Base-by-base conservation (phyloP, 495 filamentous ascomycete species). In the Haplographium delicatum region DNA sequence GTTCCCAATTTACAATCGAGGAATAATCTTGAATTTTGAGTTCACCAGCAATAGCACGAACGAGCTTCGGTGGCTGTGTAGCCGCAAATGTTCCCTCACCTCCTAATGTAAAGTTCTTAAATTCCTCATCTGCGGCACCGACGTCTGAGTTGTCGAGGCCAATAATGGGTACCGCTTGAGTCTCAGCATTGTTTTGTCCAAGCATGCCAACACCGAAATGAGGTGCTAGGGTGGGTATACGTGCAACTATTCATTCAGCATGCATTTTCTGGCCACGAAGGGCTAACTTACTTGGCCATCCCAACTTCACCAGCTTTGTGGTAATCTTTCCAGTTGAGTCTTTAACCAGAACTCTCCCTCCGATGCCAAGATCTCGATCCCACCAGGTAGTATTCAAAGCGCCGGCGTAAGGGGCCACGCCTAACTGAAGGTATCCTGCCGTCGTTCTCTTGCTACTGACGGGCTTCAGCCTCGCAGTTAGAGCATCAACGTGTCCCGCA, bases 131-230 rank as follows among this genome's bases (percentile, higher is more conserved):
- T 23, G 47, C 38, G 52, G 63, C 56, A 16, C 61, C 28, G 18
- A 80, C 59, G 56, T 85, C 79, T 9, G 81, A 82, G 68, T 82
- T 83, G 59, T 96, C 90, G 38, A 96, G 74, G 4, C 90, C 93
- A 56, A 96, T 86, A 43, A 96, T 90, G 9, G 93, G 93, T 3
- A 95, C 89, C 72, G 91, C 89, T 61, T 98, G 83, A 3, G 93
- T 96, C 71, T 98, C 93, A 56, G 72, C 74, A 65, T 98, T 98
- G 65, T 87, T 86, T 6, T 80, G 79, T 1, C 88, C 89, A 47
- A 78, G 68, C 40, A 91, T 82, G 7, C 84, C 79, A 25, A 84
- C 75, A 20, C 93, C 93, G 58, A 98, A 98, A 66, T 98, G 93
- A 28, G 89, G 89, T 28, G 93, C 93, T 5, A 98, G 75, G 1